These are phyloP conservation scores for Cystoisospora suis DNA, from an alignment of 169 alveolate genomes.

Conservation along the genomic window DNA sequence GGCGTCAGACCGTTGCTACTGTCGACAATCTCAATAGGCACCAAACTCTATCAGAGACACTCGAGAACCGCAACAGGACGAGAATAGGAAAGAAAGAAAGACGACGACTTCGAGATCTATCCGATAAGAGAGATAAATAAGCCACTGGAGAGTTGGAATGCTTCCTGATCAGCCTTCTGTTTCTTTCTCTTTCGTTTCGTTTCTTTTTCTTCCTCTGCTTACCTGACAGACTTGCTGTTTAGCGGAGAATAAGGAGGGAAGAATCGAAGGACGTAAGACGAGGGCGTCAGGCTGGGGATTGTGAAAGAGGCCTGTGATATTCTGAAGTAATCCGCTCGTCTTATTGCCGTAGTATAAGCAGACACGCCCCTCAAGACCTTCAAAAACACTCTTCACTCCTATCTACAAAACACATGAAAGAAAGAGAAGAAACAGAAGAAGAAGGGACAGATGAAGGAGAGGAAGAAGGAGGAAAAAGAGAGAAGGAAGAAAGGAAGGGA, in stretches of 20 bases:
- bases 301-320: background rate
- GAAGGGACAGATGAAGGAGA: background rate
- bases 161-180: too few relatives aligned
- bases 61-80: background rate
- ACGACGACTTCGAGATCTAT: background rate
- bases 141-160: too few relatives aligned
- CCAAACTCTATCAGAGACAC: too few relatives aligned
- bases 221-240: conserved; percentile 30
- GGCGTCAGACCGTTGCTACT: too few relatives aligned
- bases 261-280: background rate
- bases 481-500: background rate
- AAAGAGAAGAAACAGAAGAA: background rate
- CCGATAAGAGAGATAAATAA: too few relatives aligned
- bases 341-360: conserved; percentile 58
- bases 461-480: background rate
- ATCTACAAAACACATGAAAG: conserved; percentile 13
- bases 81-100: background rate
- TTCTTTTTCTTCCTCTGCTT: background rate
- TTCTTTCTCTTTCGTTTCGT: background rate
- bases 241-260: background rate
- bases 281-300: conserved; percentile 19
- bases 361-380: conserved; percentile 44
- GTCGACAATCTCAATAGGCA: too few relatives aligned
- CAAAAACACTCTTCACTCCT: conserved; percentile 22
- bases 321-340: conserved; percentile 61